phyloP scores from a whole-genome alignment of 1,284 basidiomycete species.

The Earliella scabrosa region DNA sequence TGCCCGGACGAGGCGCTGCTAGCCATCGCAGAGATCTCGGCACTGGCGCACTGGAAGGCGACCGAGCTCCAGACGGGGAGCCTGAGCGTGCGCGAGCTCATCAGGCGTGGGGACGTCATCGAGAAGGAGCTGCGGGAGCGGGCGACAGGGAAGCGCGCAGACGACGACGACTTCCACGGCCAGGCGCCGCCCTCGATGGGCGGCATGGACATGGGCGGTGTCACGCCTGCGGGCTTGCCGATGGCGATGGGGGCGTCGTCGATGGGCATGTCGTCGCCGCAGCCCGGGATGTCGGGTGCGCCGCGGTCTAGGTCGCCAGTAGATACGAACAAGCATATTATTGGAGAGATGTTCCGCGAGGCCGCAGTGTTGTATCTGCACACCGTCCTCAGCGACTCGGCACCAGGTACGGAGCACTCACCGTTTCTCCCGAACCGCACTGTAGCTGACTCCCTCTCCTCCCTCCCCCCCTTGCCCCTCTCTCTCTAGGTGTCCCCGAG shows the following conservation, averaged over 20 bases:
- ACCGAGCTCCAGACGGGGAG: conserved; percentile 60
- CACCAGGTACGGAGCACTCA: conserved; percentile 54
- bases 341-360: conserved; percentile 69
- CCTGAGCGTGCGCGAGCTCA: conserved; percentile 71
- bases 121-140: conserved; percentile 59
- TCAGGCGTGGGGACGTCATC: conserved; percentile 66
- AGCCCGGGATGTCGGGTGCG: conserved; percentile 47
- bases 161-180: conserved; percentile 19
- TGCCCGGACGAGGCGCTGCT: conserved; percentile 78
- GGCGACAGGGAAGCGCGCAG: conserved; percentile 20
- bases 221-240: conserved; percentile 20
- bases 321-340: conserved; percentile 32
- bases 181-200: conserved; percentile 11
- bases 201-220: conserved; percentile 16
- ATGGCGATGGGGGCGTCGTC: conserved; percentile 3
- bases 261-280: conserved; percentile 7
- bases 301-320: conserved; percentile 24
- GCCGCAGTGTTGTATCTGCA: conserved; percentile 71
- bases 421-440: background rate
- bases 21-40: conserved; percentile 73
- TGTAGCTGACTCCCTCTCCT: conserved; percentile 12
- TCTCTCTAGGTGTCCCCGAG: conserved; percentile 66
- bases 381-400: conserved; percentile 68
- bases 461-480: too few species aligned
- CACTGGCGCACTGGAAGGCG: conserved; percentile 78